Base-by-base conservation (phyloP, 805 yeast genomes). In the Wickerhamomyces silvicola region DNA sequence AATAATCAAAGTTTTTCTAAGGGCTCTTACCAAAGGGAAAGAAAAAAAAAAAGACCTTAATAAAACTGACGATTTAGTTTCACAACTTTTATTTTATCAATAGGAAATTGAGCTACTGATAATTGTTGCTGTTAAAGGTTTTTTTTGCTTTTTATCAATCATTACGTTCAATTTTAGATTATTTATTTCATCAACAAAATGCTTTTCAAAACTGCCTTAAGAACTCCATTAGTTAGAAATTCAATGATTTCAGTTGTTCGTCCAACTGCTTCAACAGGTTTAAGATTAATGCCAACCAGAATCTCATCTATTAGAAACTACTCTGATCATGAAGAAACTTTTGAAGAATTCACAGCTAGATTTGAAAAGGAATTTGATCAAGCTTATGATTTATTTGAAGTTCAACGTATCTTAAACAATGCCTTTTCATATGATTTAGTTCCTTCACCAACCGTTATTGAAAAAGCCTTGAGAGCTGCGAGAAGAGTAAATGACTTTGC, bases 401-500 rank as follows among this genome's bases (percentile, higher is more conserved):
- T 82, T 38, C 87, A 79, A 64, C 85, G 98, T 72, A 88, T 92
- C 41, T 76, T 92, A 60, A 92, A 94, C 79, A 92, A 92, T 71
- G 87, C 94, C 65, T 92, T 92, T 72, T 84, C 97, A 11, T 92
- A 92, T 72, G 98, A 92, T 68, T 77, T 92, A 64, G 98, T 92
- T 36, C 98, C 98, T 48, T 90, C 98, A 19, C 98, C 98, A 47
- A 76, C 82, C 41, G 97, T 92, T 42, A 74, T 92, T 56, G 95
- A 85, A 67, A 84, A 82, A 66, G 98, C 98, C 30, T 73, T 92
- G 59, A 79, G 84, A 68, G 98, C 98, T 29, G 88, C 97, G 52
- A 88, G 98, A 79, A 85, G 97, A 69, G 97, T 92, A 48, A 86
- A 92, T 66, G 98, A 92, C 70, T 85, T 85, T 68, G 96, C 98